Evolutionary conservation across 495 filamentous ascomycete genomes (phyloP).

Genomic region (Aspergillus campestris): DNA sequence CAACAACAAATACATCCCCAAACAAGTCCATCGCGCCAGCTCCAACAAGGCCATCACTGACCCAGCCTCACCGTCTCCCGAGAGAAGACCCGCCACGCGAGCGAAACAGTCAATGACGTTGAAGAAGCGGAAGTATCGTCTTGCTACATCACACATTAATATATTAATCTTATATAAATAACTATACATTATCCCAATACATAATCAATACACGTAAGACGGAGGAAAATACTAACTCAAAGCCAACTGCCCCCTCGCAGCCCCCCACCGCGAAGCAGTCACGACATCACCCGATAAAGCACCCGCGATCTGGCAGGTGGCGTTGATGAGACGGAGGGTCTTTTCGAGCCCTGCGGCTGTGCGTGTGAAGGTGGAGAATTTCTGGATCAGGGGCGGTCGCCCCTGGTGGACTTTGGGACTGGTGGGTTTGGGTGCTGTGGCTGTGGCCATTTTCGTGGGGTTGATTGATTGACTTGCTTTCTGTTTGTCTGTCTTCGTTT

Average conservation of each 20-base stretch:
- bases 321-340: conserved; percentile 52
- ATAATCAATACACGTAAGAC: background rate
- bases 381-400: conserved; percentile 11
- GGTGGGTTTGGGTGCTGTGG: background rate
- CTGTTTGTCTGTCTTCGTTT: too few species aligned
- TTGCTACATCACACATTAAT: conserved; percentile 16
- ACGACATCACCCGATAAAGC: conserved; percentile 23
- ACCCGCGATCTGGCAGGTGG: conserved; percentile 40
- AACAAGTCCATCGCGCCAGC: conserved; percentile 27
- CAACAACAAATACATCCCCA: conserved; percentile 32
- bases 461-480: too few species aligned
- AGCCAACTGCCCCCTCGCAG: conserved; percentile 27
- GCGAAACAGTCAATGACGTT: conserved; percentile 54
- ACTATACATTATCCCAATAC: background rate
- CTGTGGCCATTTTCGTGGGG: background rate
- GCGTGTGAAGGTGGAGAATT: conserved; percentile 30
- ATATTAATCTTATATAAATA: background rate
- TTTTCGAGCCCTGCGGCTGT: conserved; percentile 48
- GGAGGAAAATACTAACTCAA: conserved; percentile 17
- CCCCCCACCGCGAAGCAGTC: conserved; percentile 16
- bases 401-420: background rate
- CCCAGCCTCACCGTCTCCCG: conserved; percentile 6
- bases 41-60: conserved; percentile 19
- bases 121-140: conserved; percentile 55
- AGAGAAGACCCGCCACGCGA: conserved; percentile 29